Conservation (phyloP, 768 basidiomycete genomes). For the Auriculariales sp. region DNA sequence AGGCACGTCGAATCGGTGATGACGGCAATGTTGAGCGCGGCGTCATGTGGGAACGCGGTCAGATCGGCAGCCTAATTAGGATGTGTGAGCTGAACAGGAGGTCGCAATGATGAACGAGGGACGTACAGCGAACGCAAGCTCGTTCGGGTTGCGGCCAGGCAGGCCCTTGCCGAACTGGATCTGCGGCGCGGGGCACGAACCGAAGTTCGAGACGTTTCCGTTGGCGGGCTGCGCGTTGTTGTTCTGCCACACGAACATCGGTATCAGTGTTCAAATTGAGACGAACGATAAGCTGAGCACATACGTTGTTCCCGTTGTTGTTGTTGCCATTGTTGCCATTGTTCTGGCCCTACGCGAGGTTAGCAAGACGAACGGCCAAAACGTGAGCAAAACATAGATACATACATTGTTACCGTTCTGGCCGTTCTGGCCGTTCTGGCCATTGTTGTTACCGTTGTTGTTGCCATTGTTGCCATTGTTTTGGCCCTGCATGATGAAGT, state of each 20-base stretch:
- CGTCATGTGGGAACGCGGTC: neutral
- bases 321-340: neutral
- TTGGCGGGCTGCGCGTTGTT: neutral
- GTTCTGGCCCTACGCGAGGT: no score
- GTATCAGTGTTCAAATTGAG: constrained; percentile 1
- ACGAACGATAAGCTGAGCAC: constrained; percentile 7
- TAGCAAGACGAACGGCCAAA: no score
- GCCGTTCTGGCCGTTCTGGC: neutral
- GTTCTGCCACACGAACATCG: neutral
- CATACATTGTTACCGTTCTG: neutral
- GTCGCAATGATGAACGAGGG: no score
- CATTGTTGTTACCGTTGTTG: neutral
- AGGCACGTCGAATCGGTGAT: constrained; percentile 9
- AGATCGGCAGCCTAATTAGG: constrained; percentile 4
- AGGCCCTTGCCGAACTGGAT: constrained; percentile 9
- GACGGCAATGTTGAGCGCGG: constrained; percentile 9
- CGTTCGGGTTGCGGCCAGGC: constrained; percentile 19
- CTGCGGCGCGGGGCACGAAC: constrained; percentile 7
- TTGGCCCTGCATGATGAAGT: no score
- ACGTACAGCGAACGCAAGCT: constrained; percentile 7
- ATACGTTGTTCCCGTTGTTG: neutral
- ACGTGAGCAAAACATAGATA: neutral
- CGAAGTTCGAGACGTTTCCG: constrained; percentile 4
- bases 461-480: no score
- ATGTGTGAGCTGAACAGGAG: no score